phyloP scores from a whole-genome alignment of 148 eudicot genomes.

The Fagopyrum esculentum region DNA sequence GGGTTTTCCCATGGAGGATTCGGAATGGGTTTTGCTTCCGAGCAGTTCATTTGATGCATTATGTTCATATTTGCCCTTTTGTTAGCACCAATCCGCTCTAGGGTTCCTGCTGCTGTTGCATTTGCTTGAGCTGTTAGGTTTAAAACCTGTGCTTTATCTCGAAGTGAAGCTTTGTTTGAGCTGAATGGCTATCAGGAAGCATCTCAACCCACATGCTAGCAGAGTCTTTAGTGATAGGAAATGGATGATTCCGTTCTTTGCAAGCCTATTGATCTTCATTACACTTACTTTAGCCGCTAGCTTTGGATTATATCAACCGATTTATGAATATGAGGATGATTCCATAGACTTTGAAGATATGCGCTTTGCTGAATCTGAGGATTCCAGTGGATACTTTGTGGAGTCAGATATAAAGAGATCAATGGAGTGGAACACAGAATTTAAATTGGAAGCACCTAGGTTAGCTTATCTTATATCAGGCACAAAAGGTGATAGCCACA shows the following conservation, averaged over 20 bases:
- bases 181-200: slow-evolving; percentile 50
- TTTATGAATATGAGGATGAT: slow-evolving; percentile 36
- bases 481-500: slow-evolving; percentile 82
- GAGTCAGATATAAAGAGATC: slow-evolving; percentile 59
- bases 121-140: background rate
- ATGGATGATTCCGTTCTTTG: slow-evolving; percentile 75
- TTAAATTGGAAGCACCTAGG: slow-evolving; percentile 48
- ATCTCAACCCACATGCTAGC: slow-evolving; percentile 43
- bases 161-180: slow-evolving; percentile 6
- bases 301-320: slow-evolving; percentile 50
- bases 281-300: slow-evolving; percentile 46
- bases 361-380: slow-evolving; percentile 26
- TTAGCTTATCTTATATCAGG: slow-evolving; percentile 95
- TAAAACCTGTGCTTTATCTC: background rate
- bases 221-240: slow-evolving; percentile 63
- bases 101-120: background rate
- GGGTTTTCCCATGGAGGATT: slow-evolving; percentile 5
- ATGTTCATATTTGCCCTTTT: background rate
- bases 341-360: slow-evolving; percentile 27
- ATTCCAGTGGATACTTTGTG: slow-evolving; percentile 45
- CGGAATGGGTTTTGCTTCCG: slow-evolving; percentile 4
- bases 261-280: slow-evolving; percentile 54
- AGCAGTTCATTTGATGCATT: background rate
- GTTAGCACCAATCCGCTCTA: background rate
- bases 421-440: slow-evolving; percentile 16